Conservation (phyloP, 495 filamentous ascomycete genomes). For the Aspergillus diversus region DNA sequence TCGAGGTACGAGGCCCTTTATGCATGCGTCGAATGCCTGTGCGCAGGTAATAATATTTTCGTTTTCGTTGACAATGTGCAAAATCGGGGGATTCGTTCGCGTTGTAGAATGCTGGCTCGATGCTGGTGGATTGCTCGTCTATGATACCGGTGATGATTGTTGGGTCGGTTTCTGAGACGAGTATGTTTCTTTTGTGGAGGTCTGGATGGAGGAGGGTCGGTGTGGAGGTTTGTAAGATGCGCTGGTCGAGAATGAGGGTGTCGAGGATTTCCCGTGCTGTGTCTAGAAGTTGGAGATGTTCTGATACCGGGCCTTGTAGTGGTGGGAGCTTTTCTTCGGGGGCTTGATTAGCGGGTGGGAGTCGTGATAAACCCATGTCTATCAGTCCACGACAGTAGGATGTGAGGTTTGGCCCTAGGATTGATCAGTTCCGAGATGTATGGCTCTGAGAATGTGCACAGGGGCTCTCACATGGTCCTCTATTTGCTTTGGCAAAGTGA, state of each 20-base stretch:
- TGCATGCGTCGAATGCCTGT: constrained; percentile 42
- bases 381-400: constrained; percentile 38
- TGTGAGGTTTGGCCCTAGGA: constrained; percentile 33
- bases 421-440: constrained; percentile 18
- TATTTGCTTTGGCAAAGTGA: constrained; percentile 34
- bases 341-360: no score
- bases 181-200: constrained; percentile 49
- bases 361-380: constrained; percentile 35
- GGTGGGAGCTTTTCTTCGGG: no score
- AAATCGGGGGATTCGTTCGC: constrained; percentile 45
- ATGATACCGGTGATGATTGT: constrained; percentile 44
- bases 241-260: background rate
- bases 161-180: constrained; percentile 43
- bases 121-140: constrained; percentile 46
- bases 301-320: no score
- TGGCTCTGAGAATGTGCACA: background rate
- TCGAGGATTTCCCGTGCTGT: no score
- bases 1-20: constrained; percentile 40
- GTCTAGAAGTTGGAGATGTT: no score
- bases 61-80: constrained; percentile 26
- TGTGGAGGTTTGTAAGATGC: constrained; percentile 35
- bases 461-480: constrained; percentile 40
- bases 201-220: constrained; percentile 43
- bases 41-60: constrained; percentile 35
- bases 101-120: constrained; percentile 44